Evolutionary conservation across 306 rosid species (phyloP).

Genomic region (Cucumis melo): DNA sequence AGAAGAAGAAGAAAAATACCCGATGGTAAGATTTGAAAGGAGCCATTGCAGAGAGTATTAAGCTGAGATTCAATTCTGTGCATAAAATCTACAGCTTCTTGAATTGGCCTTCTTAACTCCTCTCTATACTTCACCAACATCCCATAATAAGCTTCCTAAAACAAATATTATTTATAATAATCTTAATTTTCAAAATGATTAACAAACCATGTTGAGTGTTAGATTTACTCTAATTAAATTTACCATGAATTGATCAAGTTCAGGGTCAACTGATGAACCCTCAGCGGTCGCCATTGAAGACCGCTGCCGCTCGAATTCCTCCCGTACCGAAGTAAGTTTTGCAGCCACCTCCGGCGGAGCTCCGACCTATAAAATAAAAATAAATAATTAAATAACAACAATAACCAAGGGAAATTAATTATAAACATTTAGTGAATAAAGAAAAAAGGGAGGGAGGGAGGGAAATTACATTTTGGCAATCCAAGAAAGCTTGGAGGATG

Average conservation of each 20-base stretch:
- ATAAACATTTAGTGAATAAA: too few relatives aligned
- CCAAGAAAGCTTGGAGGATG: slow-evolving; percentile 80
- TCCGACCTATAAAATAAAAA: slow-evolving; percentile 36
- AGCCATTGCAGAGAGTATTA: slow-evolving; percentile 55
- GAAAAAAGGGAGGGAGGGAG: too few relatives aligned
- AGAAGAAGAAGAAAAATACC: slow-evolving; percentile 18
- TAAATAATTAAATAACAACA: neutral
- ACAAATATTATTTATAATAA: too few relatives aligned
- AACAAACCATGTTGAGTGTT: too few relatives aligned
- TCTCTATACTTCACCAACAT: slow-evolving; percentile 89
- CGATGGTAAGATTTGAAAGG: slow-evolving; percentile 47
- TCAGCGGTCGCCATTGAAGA: slow-evolving; percentile 46
- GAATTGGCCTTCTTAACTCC: slow-evolving; percentile 84
- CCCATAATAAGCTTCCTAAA: slow-evolving; percentile 72
- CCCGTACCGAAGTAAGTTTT: slow-evolving; percentile 43
- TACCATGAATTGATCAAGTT: slow-evolving; percentile 96
- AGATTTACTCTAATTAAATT: too few relatives aligned
- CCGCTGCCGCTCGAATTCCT: slow-evolving; percentile 68
- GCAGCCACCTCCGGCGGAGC: slow-evolving; percentile 88
- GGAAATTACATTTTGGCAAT: slow-evolving; percentile 68
- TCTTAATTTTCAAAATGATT: too few relatives aligned
- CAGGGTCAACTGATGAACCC: slow-evolving; percentile 57
- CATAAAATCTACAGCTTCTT: slow-evolving; percentile 96
- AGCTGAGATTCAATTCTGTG: slow-evolving; percentile 68
- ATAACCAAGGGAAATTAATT: neutral